Evolutionary conservation across 257 asterid species (phyloP), one percentile per base, ranked within the genome.

Genomic region (Henckelia pumila): DNA sequence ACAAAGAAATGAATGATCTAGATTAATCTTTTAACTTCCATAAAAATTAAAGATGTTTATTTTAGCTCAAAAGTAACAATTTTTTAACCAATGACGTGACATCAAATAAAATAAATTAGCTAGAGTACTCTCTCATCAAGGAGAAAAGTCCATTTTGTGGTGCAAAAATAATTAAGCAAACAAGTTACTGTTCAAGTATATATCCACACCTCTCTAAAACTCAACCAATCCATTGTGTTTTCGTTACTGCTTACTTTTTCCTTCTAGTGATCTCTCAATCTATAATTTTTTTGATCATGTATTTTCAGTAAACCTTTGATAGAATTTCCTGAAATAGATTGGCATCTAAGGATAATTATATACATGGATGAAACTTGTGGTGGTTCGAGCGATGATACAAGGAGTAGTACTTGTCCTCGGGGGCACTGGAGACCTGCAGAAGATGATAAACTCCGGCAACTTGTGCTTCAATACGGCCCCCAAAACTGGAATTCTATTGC

Each of bases 401-500:
- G 85, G 68, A 75, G 67, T 47, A 47, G 8, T 55, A 44, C 20
- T 55, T 89, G 96, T 57, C 96, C 91, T 58, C 83, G 96, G 40
- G 98, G 98, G 0, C 98, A 92, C 79, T 92, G 96, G 98, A 74
- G 96, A 63, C 96, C 96, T 0, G 95, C 96, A 1, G 98, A 92
- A 74, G 98, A 92, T 23, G 98, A 89, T 65, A 87, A 76, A 47
- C 94, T 89, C 68, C 81, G 96, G 61, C 88, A 71, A 64, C 92
- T 92, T 19, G 98, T 92, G 50, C 87, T 84, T 21, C 81, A 87
- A 72, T 79, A 77, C 62, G 98, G 98, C 52, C 98, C 98, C 72
- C 98, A 89, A 67, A 89, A 92, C 72, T 92, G 98, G 98, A 92
- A 92, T 61, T 85, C 98, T 5, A 89, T 92, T 61, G 98, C 98